These are phyloP conservation scores for Escallonia herrerae DNA, from an alignment of 129 eudicot species.

Conservation along the genomic window DNA sequence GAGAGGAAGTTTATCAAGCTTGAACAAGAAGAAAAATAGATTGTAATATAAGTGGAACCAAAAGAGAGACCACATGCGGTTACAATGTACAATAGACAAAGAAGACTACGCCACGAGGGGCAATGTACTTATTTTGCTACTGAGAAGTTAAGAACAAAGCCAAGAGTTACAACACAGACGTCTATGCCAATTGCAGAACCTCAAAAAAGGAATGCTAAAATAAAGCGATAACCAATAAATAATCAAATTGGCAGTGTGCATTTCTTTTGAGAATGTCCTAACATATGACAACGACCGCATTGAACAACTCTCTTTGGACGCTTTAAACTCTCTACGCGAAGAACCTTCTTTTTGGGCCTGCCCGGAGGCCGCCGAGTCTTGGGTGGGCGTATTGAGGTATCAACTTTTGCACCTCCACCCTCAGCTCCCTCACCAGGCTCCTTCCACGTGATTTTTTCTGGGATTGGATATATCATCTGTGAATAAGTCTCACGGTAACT, in stretches of 20 bases:
- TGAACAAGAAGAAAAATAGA: background rate
- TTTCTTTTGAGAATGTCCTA: constrained; percentile 96
- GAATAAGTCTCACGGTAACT: constrained; percentile 91
- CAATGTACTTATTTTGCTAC: constrained; percentile 15
- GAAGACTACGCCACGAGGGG: constrained; percentile 7
- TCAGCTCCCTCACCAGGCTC: constrained; percentile 53
- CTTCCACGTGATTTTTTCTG: constrained; percentile 76
- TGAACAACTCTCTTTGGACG: constrained; percentile 93
- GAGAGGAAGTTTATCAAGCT: background rate
- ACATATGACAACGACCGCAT: constrained; percentile 98
- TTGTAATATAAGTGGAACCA: background rate
- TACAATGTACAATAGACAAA: background rate
- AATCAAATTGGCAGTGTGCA: constrained; percentile 74
- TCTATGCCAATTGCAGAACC: constrained; percentile 34
- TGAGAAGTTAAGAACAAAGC: too few species aligned
- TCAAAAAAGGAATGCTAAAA: constrained; percentile 5
- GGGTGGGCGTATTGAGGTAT: constrained; percentile 65
- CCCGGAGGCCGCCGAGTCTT: constrained; percentile 97
- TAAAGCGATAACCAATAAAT: constrained; percentile 7
- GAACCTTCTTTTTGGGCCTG: constrained; percentile 93
- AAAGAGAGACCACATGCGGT: background rate
- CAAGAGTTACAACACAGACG: constrained; percentile 27
- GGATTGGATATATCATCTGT: constrained; percentile 70
- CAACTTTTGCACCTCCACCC: constrained; percentile 47
- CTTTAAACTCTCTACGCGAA: constrained; percentile 83